Evolutionary conservation across 192 early-diverging fungal genomes (phyloP).

Genomic region (Rhizoclosmatium globosum): DNA sequence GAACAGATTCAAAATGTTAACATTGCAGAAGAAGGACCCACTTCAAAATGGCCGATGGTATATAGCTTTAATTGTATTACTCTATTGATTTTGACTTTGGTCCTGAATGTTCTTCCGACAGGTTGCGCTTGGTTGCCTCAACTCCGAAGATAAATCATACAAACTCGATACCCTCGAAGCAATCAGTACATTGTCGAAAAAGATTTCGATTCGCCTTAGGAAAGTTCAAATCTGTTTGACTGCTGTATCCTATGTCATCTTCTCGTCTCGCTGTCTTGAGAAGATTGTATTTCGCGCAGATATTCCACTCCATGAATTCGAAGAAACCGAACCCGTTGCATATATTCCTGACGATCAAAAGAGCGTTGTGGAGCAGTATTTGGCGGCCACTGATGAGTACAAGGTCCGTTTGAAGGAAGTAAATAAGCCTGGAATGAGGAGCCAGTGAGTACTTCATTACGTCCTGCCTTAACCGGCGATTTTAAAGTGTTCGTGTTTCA

Average conservation of each 20-base stretch:
- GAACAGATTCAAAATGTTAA: neutral
- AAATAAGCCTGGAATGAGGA: conserved; percentile 3
- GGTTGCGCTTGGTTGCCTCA: conserved; percentile 6
- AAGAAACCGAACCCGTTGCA: conserved; percentile 5
- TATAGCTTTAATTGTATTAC: neutral
- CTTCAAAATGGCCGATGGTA: conserved; percentile 26
- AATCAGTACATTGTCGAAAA: conserved; percentile 7
- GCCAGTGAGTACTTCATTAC: neutral
- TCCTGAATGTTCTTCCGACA: neutral
- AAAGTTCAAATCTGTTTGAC: neutral
- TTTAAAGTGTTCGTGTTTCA: neutral
- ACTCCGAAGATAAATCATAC: neutral
- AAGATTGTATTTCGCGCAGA: conserved; percentile 27
- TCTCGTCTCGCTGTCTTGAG: conserved; percentile 12
- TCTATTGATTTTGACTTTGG: neutral
- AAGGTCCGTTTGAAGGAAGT: conserved; percentile 9
- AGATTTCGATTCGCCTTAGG: conserved; percentile 1
- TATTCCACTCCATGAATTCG: conserved; percentile 7
- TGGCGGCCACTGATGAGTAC: neutral
- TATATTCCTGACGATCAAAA: conserved; percentile 19
- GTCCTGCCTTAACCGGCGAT: neutral
- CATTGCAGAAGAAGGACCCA: neutral
- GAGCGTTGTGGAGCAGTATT: neutral
- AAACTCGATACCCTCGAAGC: conserved; percentile 8
- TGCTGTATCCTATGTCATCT: conserved; percentile 17